Conservation (phyloP, 768 basidiomycete species). For the Russula emetica region DNA sequence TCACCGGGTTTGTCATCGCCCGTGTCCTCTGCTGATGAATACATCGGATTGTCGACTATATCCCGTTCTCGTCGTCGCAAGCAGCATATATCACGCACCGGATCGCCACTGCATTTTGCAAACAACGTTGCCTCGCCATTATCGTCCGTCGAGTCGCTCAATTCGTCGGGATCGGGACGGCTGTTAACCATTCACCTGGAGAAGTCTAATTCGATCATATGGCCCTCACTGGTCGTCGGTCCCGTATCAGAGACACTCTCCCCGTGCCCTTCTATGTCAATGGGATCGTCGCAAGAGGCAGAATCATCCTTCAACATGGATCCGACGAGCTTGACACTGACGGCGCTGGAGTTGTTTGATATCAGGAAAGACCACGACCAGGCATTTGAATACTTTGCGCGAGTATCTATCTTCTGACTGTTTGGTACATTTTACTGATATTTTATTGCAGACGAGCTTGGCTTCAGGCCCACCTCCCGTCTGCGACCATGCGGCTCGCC, state of each 20-base stretch:
- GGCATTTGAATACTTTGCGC: slow-evolving; percentile 81
- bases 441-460: slow-evolving; percentile 60
- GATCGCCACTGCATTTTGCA: slow-evolving; percentile 46
- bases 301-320: slow-evolving; percentile 79
- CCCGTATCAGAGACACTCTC: slow-evolving; percentile 63
- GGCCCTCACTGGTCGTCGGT: slow-evolving; percentile 77
- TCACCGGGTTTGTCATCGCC: slow-evolving; percentile 65
- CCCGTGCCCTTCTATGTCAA: slow-evolving; percentile 46
- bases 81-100: slow-evolving; percentile 47
- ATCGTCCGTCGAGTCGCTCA: slow-evolving; percentile 72
- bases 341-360: slow-evolving; percentile 67
- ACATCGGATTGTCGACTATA: slow-evolving; percentile 25
- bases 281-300: slow-evolving; percentile 50
- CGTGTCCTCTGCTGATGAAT: slow-evolving; percentile 49
- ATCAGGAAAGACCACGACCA: slow-evolving; percentile 71
- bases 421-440: neutral
- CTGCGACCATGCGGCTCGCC: slow-evolving; percentile 73
- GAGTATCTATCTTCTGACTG: slow-evolving; percentile 33
- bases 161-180: slow-evolving; percentile 53
- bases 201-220: slow-evolving; percentile 73
- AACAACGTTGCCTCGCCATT: slow-evolving; percentile 65
- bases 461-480: slow-evolving; percentile 71
- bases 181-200: slow-evolving; percentile 76
- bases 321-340: slow-evolving; percentile 70
- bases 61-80: slow-evolving; percentile 21